Evolutionary conservation across 208 protist species (phyloP).

Genomic region (Leishmania martiniquensis): DNA sequence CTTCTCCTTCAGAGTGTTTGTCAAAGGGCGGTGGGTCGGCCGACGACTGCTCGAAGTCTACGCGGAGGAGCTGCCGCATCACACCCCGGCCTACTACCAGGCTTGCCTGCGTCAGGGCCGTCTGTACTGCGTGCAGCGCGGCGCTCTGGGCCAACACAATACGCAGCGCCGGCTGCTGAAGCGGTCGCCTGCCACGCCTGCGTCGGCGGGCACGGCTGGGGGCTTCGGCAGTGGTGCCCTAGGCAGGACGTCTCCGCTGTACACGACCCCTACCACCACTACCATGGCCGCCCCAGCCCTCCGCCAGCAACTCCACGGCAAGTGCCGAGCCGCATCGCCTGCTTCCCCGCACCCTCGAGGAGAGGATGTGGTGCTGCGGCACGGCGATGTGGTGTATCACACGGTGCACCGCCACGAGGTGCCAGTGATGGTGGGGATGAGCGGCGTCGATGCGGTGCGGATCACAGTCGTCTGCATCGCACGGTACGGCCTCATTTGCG

Average conservation of each 20-base stretch:
- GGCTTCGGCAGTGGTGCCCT: neutral
- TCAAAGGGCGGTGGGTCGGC: slow-evolving; percentile 94
- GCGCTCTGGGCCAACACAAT: slow-evolving; percentile 29
- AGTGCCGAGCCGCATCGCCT: neutral
- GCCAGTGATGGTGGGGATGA: slow-evolving; percentile 73
- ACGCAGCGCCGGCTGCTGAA: slow-evolving; percentile 50
- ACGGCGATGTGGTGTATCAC: slow-evolving; percentile 90
- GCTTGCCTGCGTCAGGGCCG: slow-evolving; percentile 74
- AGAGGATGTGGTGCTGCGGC: slow-evolving; percentile 39
- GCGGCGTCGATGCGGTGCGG: slow-evolving; percentile 55
- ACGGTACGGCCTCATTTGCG: slow-evolving; percentile 57
- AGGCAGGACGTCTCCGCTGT: neutral
- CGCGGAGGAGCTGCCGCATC: slow-evolving; percentile 82
- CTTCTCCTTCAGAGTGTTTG: slow-evolving; percentile 89
- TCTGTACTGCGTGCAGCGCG: slow-evolving; percentile 49
- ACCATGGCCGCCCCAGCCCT: neutral
- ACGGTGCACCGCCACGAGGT: slow-evolving; percentile 95
- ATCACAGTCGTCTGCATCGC: slow-evolving; percentile 62
- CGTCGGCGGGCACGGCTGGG: neutral
- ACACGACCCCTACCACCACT: neutral
- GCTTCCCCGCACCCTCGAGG: neutral
- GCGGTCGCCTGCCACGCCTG: slow-evolving; percentile 16
- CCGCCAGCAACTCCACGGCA: neutral
- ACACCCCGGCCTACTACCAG: slow-evolving; percentile 85
- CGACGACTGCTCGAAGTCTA: slow-evolving; percentile 88